Conservation (phyloP, 2,329 filamentous ascomycete species). For the Cryphonectria parasitica region DNA sequence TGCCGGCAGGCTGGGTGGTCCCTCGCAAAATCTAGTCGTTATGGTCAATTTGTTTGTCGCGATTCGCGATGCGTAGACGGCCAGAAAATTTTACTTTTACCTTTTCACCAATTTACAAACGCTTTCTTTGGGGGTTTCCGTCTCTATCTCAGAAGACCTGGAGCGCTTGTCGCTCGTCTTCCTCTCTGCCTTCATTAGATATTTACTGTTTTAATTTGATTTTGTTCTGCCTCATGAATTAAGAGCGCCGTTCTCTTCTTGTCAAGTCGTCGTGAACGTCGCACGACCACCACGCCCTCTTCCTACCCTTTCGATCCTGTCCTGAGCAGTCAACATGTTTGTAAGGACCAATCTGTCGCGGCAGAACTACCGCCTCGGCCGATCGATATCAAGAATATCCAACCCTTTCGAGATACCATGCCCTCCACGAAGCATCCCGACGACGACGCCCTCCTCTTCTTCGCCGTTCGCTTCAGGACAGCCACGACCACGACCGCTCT, state of each 20-base stretch:
- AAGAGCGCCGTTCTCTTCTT: conserved; percentile 5
- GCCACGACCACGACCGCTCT: conserved; percentile 27
- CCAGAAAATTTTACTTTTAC: background rate
- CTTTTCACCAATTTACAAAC: background rate
- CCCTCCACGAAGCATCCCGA: conserved; percentile 6
- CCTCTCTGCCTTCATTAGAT: background rate
- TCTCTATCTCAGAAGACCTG: background rate
- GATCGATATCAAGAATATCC: conserved; percentile 23
- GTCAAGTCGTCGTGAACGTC: conserved; percentile 20
- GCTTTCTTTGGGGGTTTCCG: background rate
- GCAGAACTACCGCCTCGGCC: conserved; percentile 35
- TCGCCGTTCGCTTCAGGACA: conserved; percentile 1
- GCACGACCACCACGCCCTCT: conserved; percentile 24
- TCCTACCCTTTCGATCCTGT: conserved; percentile 28
- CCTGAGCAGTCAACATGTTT: conserved; percentile 37
- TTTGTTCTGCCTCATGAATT: conserved; percentile 19
- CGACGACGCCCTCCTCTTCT: background rate
- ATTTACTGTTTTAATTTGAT: background rate
- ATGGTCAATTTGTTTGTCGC: background rate
- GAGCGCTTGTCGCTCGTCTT: background rate
- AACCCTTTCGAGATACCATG: conserved; percentile 14
- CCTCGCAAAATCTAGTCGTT: background rate
- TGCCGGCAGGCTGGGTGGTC: background rate
- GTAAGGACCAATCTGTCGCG: conserved; percentile 36
- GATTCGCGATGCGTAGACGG: background rate